These are phyloP conservation scores for Gracilaria gracilis DNA, from an alignment of 23 red algal species.

Conservation along the genomic window DNA sequence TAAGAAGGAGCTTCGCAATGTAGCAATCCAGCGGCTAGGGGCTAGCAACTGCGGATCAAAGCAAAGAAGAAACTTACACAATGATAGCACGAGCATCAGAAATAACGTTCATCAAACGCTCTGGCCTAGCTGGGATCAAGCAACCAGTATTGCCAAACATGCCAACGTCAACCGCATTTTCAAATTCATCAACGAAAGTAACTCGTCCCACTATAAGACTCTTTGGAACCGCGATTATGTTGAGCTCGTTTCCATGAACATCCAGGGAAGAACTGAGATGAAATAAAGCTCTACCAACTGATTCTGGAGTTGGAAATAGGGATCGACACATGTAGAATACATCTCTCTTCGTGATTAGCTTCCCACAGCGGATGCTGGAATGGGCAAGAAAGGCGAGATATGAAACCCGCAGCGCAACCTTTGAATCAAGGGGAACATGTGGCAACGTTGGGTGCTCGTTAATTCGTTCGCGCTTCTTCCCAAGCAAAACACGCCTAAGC, in stretches of 20 bases:
- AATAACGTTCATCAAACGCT: conserved; percentile 45
- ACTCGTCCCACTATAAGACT: conserved; percentile 62
- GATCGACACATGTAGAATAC: conserved; percentile 53
- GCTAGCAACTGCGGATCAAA: no score
- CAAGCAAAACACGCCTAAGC: not conserved
- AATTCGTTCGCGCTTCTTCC: not conserved
- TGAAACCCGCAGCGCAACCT: conserved; percentile 19
- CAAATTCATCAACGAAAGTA: conserved; percentile 54
- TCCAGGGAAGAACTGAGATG: conserved; percentile 21
- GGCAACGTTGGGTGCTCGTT: not conserved
- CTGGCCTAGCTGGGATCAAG: conserved; percentile 63
- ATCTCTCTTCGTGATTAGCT: conserved; percentile 72
- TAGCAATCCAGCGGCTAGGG: no score
- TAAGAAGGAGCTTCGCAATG: no score
- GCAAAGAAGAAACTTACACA: conserved; percentile 65
- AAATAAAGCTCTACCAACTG: conserved; percentile 46
- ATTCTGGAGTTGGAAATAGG: conserved; percentile 44
- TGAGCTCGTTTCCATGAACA: conserved; percentile 55
- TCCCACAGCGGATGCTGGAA: not conserved
- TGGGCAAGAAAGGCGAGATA: conserved; percentile 50
- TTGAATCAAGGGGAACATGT: not conserved
- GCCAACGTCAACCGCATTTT: conserved; percentile 40
- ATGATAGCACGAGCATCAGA: conserved; percentile 42
- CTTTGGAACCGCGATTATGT: conserved; percentile 68
- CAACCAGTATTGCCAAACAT: conserved; percentile 52